A percentile compares a stretch with the other conserved stretches of the same genome.
phyloP scores from a whole-genome alignment of 2,329 filamentous ascomycete species.

The Aureobasidium subglaciale region DNA sequence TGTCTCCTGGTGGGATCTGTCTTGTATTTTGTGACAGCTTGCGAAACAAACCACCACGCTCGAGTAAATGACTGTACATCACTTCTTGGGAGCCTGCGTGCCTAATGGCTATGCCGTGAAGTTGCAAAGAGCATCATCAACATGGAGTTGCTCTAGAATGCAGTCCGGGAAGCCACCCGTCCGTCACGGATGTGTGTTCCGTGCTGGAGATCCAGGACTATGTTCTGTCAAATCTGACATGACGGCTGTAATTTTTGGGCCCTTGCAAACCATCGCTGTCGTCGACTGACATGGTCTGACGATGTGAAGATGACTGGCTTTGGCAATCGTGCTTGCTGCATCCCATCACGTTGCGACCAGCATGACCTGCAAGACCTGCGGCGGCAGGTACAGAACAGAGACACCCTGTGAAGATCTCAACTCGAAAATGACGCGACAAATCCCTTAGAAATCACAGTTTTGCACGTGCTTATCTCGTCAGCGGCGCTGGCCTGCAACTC shows the following conservation, averaged over 20 bases:
- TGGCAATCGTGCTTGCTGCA: not conserved
- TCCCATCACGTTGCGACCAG: not conserved
- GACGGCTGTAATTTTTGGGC: no score
- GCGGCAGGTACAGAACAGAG: not conserved
- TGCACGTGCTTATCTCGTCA: constrained; percentile 4
- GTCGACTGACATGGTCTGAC: constrained; percentile 1
- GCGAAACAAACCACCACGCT: not conserved
- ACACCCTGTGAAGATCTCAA: not conserved
- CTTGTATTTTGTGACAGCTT: not conserved
- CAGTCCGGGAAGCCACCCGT: not conserved
- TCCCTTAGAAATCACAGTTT: not conserved
- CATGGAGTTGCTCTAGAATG: not conserved
- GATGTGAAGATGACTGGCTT: not conserved
- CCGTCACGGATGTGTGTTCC: not conserved
- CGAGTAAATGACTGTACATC: no score
- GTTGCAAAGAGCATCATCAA: not conserved
- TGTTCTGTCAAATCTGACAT: no score
- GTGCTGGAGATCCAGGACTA: not conserved
- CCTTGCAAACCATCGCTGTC: not conserved
- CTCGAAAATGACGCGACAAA: constrained; percentile 1
- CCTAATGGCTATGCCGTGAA: no score
- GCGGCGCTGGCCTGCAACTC: not conserved
- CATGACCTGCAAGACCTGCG: constrained; percentile 5
- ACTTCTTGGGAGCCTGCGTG: no score
- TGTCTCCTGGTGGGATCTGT: not conserved